These are phyloP conservation scores for Botrytis byssoidea DNA, from an alignment of 2,329 filamentous ascomycete species.

Conservation along the genomic window DNA sequence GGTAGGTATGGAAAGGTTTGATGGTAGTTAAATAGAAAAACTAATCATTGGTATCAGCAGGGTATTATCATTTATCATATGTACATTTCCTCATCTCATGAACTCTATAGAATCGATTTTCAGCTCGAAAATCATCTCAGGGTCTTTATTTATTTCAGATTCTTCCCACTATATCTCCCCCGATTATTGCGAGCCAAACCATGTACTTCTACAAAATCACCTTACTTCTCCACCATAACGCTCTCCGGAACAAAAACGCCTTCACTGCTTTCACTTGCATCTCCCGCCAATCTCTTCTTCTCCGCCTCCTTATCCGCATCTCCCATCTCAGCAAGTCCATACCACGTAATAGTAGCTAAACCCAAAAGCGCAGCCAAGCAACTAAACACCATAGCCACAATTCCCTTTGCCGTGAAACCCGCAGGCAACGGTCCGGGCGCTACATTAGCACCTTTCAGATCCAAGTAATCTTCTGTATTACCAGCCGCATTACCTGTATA, in stretches of 20 bases:
- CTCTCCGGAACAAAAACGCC: background rate
- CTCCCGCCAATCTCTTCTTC: conserved; percentile 23
- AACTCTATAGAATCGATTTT: background rate
- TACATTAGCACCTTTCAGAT: conserved; percentile 54
- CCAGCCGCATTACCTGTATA: conserved; percentile 71
- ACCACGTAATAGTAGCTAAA: conserved; percentile 36
- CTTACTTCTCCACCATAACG: background rate
- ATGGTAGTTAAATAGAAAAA: too few relatives aligned
- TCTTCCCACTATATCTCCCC: background rate
- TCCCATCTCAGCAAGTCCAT: conserved; percentile 38
- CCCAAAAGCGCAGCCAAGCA: conserved; percentile 35
- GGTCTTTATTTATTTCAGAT: background rate
- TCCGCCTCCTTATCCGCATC: conserved; percentile 32
- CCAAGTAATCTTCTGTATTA: conserved; percentile 61
- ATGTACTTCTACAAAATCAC: background rate
- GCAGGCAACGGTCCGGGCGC: conserved; percentile 33
- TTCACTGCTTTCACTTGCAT: background rate
- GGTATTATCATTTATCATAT: conserved; percentile 6
- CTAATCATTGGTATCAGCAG: background rate
- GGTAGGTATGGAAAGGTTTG: background rate
- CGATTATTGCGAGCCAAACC: fast-evolving
- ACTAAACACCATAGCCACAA: conserved; percentile 38
- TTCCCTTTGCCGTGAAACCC: conserved; percentile 37
- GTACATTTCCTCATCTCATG: background rate
- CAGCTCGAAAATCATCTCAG: background rate